These are phyloP conservation scores for Ustilago nuda DNA, from an alignment of 1,284 basidiomycete species.

Conservation along the genomic window DNA sequence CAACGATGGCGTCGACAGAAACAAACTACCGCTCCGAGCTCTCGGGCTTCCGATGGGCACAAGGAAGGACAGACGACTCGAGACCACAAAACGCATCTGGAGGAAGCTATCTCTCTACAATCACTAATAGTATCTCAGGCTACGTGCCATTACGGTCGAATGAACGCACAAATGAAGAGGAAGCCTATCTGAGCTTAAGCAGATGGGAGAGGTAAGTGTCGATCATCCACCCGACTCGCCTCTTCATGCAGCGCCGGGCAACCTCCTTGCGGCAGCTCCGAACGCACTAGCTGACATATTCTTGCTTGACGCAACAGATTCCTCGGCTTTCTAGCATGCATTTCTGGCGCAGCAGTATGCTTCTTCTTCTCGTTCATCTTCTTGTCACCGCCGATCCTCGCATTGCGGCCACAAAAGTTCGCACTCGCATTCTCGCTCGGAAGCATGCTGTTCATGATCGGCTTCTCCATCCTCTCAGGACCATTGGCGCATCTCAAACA, in stretches of 20 bases:
- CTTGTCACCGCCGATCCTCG: slow-evolving; percentile 80
- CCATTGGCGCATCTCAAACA: slow-evolving; percentile 66
- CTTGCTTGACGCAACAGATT: slow-evolving; percentile 71
- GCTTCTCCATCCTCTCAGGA: slow-evolving; percentile 65
- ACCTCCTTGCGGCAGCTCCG: background rate
- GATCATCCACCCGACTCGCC: background rate
- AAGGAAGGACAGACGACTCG: slow-evolving; percentile 59
- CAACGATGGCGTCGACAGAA: slow-evolving; percentile 39
- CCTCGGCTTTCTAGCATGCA: slow-evolving; percentile 90
- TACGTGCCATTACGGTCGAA: slow-evolving; percentile 89
- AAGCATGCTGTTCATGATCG: slow-evolving; percentile 67
- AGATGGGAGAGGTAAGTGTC: slow-evolving; percentile 66
- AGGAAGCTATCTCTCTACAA: slow-evolving; percentile 57
- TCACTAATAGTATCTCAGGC: slow-evolving; percentile 74
- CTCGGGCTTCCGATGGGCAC: slow-evolving; percentile 62
- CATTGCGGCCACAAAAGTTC: slow-evolving; percentile 63
- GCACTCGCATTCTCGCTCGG: slow-evolving; percentile 66
- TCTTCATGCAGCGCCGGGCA: background rate
- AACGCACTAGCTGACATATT: background rate
- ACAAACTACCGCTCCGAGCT: slow-evolving; percentile 57
- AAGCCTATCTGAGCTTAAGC: slow-evolving; percentile 78
- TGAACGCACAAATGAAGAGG: slow-evolving; percentile 90
- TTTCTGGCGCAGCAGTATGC: slow-evolving; percentile 89
- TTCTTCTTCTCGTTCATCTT: slow-evolving; percentile 94
- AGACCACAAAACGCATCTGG: slow-evolving; percentile 20